Conservation (phyloP, 2,329 filamentous ascomycete species). For the Elsinoe fawcettii region DNA sequence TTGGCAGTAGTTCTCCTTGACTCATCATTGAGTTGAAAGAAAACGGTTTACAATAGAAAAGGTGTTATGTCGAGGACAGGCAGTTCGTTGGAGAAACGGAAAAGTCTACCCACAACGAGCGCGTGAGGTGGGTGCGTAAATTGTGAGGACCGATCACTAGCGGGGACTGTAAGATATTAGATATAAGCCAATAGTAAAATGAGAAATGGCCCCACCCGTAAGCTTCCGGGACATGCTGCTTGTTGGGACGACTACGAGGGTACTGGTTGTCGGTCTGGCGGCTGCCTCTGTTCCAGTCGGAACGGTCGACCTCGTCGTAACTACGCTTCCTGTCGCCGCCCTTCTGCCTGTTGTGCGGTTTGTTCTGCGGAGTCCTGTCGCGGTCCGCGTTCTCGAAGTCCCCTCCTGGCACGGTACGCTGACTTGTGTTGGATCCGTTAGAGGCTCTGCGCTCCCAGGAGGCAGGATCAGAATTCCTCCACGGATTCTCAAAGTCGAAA, state of each 20-base stretch:
- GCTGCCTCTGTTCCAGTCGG: conserved; percentile 14
- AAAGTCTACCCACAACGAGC: conserved; percentile 3
- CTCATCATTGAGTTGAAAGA: not conserved
- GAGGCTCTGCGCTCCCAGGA: conserved; percentile 15
- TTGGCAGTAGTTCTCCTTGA: too few relatives aligned
- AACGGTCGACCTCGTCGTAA: conserved; percentile 19
- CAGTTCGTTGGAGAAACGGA: not conserved
- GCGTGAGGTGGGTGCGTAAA: not conserved
- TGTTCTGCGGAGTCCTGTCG: conserved; percentile 14
- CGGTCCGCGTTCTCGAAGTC: conserved; percentile 21
- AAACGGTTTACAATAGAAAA: not conserved
- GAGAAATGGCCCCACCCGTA: conserved; percentile 18
- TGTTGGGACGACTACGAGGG: conserved; percentile 11
- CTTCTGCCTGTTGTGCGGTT: not conserved
- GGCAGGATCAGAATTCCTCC: conserved; percentile 18
- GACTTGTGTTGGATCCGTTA: conserved; percentile 19
- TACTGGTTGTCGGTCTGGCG: conserved; percentile 18
- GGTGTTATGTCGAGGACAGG: not conserved
- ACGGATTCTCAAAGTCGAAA: conserved; percentile 17
- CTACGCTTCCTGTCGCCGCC: conserved; percentile 21
- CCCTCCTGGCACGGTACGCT: conserved; percentile 21
- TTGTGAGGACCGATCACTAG: not conserved
- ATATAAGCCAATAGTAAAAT: not conserved
- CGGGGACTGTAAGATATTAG: not conserved
- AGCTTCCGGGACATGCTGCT: conserved; percentile 17